A percentile compares a stretch with the other conserved stretches of the same genome.
phyloP scores from a whole-genome alignment of 108 stramenopile species.

The Skeletonema potamos region DNA sequence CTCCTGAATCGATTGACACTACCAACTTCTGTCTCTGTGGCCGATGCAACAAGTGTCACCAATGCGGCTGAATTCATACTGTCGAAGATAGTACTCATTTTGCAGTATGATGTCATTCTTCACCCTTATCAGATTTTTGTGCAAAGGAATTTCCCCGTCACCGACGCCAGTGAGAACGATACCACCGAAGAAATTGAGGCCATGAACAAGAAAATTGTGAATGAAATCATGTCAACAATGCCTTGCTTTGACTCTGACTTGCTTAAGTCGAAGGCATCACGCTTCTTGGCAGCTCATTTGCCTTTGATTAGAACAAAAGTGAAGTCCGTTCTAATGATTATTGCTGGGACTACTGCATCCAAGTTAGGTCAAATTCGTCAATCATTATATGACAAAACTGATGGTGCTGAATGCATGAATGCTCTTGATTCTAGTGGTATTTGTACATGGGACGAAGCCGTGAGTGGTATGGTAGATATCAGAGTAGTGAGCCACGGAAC shows the following conservation, averaged over 20 bases:
- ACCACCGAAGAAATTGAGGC: background rate
- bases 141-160: conserved; percentile 54
- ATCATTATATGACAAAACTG: conserved; percentile 85
- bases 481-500: conserved; percentile 59
- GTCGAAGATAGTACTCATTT: conserved; percentile 77
- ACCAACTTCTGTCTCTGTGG: conserved; percentile 15
- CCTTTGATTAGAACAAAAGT: conserved; percentile 84
- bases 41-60: conserved; percentile 38
- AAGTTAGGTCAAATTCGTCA: conserved; percentile 86
- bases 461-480: conserved; percentile 69
- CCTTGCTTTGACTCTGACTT: conserved; percentile 66
- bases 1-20: conserved; percentile 60
- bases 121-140: conserved; percentile 86
- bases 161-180: background rate
- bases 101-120: conserved; percentile 85
- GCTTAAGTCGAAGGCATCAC: conserved; percentile 67
- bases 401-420: conserved; percentile 70
- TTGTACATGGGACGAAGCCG: conserved; percentile 85
- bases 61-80: conserved; percentile 66
- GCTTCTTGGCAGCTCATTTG: conserved; percentile 80
- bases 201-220: background rate
- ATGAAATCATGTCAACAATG: conserved; percentile 61
- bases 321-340: conserved; percentile 70
- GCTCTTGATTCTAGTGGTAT: conserved; percentile 50
- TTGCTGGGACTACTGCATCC: conserved; percentile 87